Conservation (phyloP, 768 basidiomycete genomes). For the Panus rudis region DNA sequence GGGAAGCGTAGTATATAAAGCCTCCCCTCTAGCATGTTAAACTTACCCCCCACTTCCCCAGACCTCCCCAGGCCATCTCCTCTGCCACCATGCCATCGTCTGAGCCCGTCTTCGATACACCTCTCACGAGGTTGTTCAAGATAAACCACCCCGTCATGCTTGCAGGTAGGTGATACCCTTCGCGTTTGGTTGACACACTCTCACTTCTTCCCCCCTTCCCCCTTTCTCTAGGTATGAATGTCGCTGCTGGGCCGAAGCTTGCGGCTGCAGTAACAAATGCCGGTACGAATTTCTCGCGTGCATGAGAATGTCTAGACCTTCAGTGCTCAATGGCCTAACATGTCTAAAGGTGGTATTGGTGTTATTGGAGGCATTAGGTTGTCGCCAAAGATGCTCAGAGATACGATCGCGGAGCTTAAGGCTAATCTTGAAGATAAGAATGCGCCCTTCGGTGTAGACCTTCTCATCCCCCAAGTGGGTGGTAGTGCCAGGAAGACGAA, state of each 20-base stretch:
- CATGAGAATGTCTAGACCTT: background rate
- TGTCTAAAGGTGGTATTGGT: slow-evolving; percentile 57
- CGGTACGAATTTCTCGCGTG: slow-evolving; percentile 31
- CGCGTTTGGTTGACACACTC: background rate
- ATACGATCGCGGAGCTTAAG: slow-evolving; percentile 68
- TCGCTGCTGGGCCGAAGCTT: slow-evolving; percentile 77
- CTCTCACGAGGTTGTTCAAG: slow-evolving; percentile 67
- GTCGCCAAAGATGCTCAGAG: slow-evolving; percentile 62
- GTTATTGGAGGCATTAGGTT: slow-evolving; percentile 82
- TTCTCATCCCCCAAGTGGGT: slow-evolving; percentile 77
- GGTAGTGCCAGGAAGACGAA: slow-evolving; percentile 83
- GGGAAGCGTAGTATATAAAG: background rate
- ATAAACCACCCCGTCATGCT: slow-evolving; percentile 83
- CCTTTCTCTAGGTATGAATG: slow-evolving; percentile 58
- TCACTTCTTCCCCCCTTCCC: background rate
- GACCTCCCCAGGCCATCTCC: background rate
- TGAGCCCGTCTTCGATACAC: slow-evolving; percentile 57
- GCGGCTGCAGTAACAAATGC: slow-evolving; percentile 92
- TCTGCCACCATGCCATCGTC: slow-evolving; percentile 55
- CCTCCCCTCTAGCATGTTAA: background rate
- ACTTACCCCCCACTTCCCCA: background rate
- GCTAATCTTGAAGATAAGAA: slow-evolving; percentile 64
- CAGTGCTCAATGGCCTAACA: background rate
- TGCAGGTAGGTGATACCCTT: slow-evolving; percentile 39
- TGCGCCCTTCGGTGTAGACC: slow-evolving; percentile 77